Conservation (phyloP, 129 eudicot genomes). For the Helichrysum umbraculigerum region DNA sequence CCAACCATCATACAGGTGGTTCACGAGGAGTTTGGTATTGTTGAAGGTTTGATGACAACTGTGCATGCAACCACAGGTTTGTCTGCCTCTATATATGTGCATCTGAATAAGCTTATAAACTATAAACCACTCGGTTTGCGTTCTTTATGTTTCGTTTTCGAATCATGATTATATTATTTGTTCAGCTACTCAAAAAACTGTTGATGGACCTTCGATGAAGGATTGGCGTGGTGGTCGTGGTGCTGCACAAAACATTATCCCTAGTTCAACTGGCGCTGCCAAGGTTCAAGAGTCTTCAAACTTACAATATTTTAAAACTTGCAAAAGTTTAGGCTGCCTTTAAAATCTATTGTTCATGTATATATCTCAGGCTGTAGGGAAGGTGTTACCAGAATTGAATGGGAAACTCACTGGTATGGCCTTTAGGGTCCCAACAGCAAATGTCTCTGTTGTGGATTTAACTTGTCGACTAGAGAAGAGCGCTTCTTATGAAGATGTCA, state of each 20-base stretch:
- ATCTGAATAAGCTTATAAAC: background rate
- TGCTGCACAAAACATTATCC: conserved; percentile 93
- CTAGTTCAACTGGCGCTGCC: conserved; percentile 98
- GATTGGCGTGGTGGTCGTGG: conserved; percentile 99
- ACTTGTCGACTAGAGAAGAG: conserved; percentile 93
- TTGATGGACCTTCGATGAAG: conserved; percentile 98
- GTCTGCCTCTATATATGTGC: conserved; percentile 22
- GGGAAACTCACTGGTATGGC: conserved; percentile 99
- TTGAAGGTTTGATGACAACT: conserved; percentile 93
- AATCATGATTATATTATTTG: background rate
- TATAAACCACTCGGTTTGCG: background rate
- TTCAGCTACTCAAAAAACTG: conserved; percentile 95
- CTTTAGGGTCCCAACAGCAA: conserved; percentile 90
- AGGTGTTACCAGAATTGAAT: conserved; percentile 89
- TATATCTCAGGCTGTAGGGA: conserved; percentile 82
- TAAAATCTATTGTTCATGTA: background rate
- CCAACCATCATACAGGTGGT: conserved; percentile 58
- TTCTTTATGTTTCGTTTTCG: background rate
- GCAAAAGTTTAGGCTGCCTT: background rate
- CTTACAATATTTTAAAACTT: background rate
- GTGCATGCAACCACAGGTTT: conserved; percentile 98
- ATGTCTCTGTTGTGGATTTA: conserved; percentile 96
- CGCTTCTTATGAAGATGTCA: conserved; percentile 91
- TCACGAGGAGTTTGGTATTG: conserved; percentile 95
- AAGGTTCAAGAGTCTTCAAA: conserved; percentile 47